phyloP scores from a whole-genome alignment of 805 yeast genomes.

The Candida qinlingensis region DNA sequence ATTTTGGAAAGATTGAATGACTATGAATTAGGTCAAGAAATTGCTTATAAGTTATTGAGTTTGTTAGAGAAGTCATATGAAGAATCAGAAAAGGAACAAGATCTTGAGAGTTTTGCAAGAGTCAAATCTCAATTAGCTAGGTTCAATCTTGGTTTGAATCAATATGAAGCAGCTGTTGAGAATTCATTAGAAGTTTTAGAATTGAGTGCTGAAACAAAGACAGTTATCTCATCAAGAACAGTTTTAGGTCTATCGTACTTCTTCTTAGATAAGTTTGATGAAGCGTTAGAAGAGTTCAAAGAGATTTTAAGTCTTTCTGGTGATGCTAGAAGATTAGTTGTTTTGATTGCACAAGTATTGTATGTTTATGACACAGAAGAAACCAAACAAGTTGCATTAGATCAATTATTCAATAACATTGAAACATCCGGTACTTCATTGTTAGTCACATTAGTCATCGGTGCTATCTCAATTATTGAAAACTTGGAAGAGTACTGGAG shows the following conservation, averaged over 20 bases:
- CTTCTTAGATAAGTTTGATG: slow-evolving; percentile 56
- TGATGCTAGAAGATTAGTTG: slow-evolving; percentile 61
- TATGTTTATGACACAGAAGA: slow-evolving; percentile 74
- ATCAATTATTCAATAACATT: slow-evolving; percentile 67
- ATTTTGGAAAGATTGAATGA: slow-evolving; percentile 68
- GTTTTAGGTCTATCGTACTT: slow-evolving; percentile 70
- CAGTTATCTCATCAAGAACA: slow-evolving; percentile 52
- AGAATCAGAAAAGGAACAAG: slow-evolving; percentile 40
- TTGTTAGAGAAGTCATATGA: slow-evolving; percentile 56
- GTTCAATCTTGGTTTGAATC: slow-evolving; percentile 52
- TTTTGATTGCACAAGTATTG: slow-evolving; percentile 71
- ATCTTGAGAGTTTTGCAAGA: slow-evolving; percentile 45
- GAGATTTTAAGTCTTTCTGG: slow-evolving; percentile 51
- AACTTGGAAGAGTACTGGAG: slow-evolving; percentile 51
- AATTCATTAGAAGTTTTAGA: slow-evolving; percentile 52
- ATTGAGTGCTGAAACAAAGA: slow-evolving; percentile 33
- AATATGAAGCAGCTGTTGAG: slow-evolving; percentile 56
- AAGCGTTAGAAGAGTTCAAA: slow-evolving; percentile 63
- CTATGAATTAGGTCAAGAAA: slow-evolving; percentile 46
- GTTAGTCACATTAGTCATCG: slow-evolving; percentile 64
- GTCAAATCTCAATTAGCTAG: slow-evolving; percentile 72
- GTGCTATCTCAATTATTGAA: slow-evolving; percentile 71
- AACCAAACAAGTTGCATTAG: slow-evolving; percentile 76
- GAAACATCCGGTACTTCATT: slow-evolving; percentile 62
- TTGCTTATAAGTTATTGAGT: slow-evolving; percentile 41